Percentiles rank a stretch among this genome's conserved stretches.
Conservation (phyloP, 192 early-diverging fungal species). For the Gonapodya prolifera region DNA sequence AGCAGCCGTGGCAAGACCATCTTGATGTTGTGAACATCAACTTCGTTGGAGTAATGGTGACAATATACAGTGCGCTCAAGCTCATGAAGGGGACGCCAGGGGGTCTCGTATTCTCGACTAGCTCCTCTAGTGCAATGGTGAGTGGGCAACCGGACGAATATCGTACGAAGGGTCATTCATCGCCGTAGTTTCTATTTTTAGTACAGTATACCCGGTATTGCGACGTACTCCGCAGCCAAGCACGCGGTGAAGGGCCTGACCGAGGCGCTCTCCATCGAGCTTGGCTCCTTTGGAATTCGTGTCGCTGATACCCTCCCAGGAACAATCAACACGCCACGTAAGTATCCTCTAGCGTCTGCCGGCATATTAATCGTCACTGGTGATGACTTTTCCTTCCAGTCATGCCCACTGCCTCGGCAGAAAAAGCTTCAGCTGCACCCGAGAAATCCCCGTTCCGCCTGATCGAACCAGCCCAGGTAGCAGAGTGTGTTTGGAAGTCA, state of each 20-base stretch:
- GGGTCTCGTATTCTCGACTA: background rate
- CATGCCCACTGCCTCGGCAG: background rate
- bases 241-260: constrained; percentile 6
- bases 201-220: background rate
- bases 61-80: background rate
- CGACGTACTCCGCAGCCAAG: constrained; percentile 1
- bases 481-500: background rate
- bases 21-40: background rate
- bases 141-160: too few relatives aligned
- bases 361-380: too few relatives aligned
- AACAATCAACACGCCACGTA: background rate
- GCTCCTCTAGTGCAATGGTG: constrained; percentile 1
- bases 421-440: background rate
- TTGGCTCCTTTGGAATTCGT: background rate
- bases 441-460: background rate
- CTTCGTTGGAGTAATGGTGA: background rate
- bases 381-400: too few relatives aligned
- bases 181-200: too few relatives aligned
- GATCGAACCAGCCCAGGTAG: background rate
- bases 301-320: constrained; percentile 4
- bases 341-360: too few relatives aligned
- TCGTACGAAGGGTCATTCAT: too few relatives aligned
- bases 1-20: constrained; percentile 5
- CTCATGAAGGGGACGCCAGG: background rate
- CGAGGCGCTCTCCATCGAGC: constrained; percentile 2